Evolutionary conservation across 208 protist genomes (phyloP).

Genomic region (Sergeia podlipaevii): DNA sequence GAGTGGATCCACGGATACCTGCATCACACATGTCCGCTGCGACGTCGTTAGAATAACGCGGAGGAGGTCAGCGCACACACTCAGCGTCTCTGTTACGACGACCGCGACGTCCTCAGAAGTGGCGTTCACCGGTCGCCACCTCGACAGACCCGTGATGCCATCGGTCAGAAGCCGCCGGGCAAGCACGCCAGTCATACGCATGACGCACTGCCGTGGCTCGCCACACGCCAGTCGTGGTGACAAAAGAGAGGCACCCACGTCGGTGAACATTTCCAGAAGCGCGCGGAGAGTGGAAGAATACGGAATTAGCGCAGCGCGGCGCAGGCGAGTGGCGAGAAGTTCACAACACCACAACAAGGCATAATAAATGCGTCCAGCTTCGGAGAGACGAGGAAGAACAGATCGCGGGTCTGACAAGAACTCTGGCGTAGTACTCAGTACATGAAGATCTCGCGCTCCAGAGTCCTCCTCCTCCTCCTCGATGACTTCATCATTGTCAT

Average conservation of each 20-base stretch:
- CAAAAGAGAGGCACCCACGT: conserved; percentile 48
- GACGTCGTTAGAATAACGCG: conserved; percentile 18
- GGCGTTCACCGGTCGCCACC: conserved; percentile 31
- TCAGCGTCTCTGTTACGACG: conserved; percentile 20
- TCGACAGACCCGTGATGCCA: conserved; percentile 23
- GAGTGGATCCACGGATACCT: conserved; percentile 20
- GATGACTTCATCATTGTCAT: background rate
- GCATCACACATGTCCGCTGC: conserved; percentile 23
- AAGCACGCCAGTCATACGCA: conserved; percentile 25
- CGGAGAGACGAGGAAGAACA: conserved; percentile 20
- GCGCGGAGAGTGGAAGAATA: conserved; percentile 26
- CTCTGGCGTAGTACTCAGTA: conserved; percentile 22
- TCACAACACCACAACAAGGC: conserved; percentile 28
- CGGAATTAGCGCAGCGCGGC: conserved; percentile 2
- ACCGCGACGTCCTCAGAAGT: conserved; percentile 19
- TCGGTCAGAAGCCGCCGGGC: conserved; percentile 15
- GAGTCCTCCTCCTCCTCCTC: too few relatives aligned
- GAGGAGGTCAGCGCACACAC: conserved; percentile 24
- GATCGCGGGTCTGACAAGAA: conserved; percentile 11
- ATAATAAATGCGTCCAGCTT: conserved; percentile 43
- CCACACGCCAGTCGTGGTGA: conserved; percentile 31
- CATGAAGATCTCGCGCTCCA: conserved; percentile 19
- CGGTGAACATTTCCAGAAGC: conserved; percentile 21
- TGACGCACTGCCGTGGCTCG: conserved; percentile 38
- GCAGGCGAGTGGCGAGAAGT: conserved; percentile 1